Evolutionary conservation across 2,329 filamentous ascomycete genomes (phyloP).

Genomic region (Xylariaceae sp.): DNA sequence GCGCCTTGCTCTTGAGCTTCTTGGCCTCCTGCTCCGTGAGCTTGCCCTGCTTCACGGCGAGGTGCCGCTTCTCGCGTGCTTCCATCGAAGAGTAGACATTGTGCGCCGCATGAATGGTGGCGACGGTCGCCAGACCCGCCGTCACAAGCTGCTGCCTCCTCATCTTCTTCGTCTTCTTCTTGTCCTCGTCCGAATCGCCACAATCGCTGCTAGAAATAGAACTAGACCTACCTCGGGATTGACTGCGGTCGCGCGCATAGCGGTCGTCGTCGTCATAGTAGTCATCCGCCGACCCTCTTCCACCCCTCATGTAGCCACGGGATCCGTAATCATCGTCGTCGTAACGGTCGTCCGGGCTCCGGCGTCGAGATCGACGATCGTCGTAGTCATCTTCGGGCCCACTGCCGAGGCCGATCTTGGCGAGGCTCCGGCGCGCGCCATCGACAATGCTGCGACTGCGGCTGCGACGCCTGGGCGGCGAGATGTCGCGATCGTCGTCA

Average conservation of each 20-base stretch:
- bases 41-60: slow-evolving; percentile 46
- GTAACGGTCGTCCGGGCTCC: slow-evolving; percentile 27
- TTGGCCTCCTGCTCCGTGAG: slow-evolving; percentile 43
- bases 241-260: slow-evolving; percentile 29
- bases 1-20: slow-evolving; percentile 49
- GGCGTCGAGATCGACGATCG: slow-evolving; percentile 30
- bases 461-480: slow-evolving; percentile 37
- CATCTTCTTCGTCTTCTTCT: slow-evolving; percentile 47
- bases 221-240: slow-evolving; percentile 33
- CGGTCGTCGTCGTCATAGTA: slow-evolving; percentile 42
- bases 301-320: slow-evolving; percentile 28
- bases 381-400: slow-evolving; percentile 37
- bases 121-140: slow-evolving; percentile 48
- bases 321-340: slow-evolving; percentile 22
- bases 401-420: slow-evolving; percentile 53
- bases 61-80: slow-evolving; percentile 44
- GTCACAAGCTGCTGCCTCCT: slow-evolving; percentile 56
- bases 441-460: slow-evolving; percentile 61
- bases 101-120: slow-evolving; percentile 53
- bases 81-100: slow-evolving; percentile 53
- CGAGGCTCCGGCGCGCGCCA: slow-evolving; percentile 51
- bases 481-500: slow-evolving; percentile 37
- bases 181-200: slow-evolving; percentile 51
- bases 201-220: slow-evolving; percentile 48
- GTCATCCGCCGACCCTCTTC: slow-evolving; percentile 22